Evolutionary conservation across 75 land plant genomes (phyloP), one percentile per base, ranked within the genome.

Genomic region (Pinus albicaulis): DNA sequence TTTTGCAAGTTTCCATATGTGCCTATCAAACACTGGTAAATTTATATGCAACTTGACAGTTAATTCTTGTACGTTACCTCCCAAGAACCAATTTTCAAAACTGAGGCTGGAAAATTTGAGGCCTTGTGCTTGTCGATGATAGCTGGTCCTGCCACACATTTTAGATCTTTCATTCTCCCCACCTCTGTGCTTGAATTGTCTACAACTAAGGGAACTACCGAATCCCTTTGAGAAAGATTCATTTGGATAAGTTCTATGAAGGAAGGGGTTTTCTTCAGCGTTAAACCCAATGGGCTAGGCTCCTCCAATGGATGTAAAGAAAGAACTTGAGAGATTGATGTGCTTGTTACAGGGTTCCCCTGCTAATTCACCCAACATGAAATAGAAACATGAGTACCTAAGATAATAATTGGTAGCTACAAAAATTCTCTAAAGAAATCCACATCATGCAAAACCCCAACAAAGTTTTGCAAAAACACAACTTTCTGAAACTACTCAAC

Each of bases 51-150:
- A 6, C 34, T 16, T 20, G 5, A 34, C 25, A 17, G 20, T 36
- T 64, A n/a, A n/a, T 36, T 66, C 52, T 66, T 38, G 12, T 19
- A 3, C 24, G 55, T 64, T 72, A 90, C 98, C 98, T 93, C 87
- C 96, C 96, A 95, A 25, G 77, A 66, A 11, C 96, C 98, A 71
- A 95, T 91, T 78, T 76, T 83, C 41, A 95, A 78, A 2, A 74
- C 38, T 19, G 81, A 76, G 55, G 90, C 90, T 56, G 87, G 80
- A 68, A 93, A 93, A 36, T 91, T 93, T 12, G 93, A 82, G 58
- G 95, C 98, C 74, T 95, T 95, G 14, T 87, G 79, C 80, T 89
- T 93, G 59, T 92, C 95, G 41, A 75, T 53, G 22, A 57, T 41
- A 16, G 83, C 25, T 24, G 19, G 62, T 28, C 14, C 53, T 20